Conservation (phyloP, 2,329 filamentous ascomycete species). For the Whalleya microplaca region DNA sequence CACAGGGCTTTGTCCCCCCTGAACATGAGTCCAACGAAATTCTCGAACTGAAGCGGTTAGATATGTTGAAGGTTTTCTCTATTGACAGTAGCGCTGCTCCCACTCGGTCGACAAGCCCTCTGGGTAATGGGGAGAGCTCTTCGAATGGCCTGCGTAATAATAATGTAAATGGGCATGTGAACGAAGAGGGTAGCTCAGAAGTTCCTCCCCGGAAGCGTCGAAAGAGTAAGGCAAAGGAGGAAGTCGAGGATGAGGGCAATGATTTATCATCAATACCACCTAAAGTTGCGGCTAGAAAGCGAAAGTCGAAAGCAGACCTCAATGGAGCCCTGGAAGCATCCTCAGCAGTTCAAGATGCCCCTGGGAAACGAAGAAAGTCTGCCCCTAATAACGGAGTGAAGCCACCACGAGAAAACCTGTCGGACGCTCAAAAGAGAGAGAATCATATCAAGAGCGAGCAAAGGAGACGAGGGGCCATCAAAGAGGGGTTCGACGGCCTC, state of each 20-base stretch:
- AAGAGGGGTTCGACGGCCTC: slow-evolving; percentile 82
- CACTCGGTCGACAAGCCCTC: slow-evolving; percentile 63
- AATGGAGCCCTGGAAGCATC: slow-evolving; percentile 34
- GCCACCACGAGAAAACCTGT: slow-evolving; percentile 70
- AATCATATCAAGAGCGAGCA: slow-evolving; percentile 66
- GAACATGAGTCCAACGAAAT: slow-evolving; percentile 61
- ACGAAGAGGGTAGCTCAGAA: slow-evolving; percentile 44
- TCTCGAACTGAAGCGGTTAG: slow-evolving; percentile 58
- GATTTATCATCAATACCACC: slow-evolving; percentile 35
- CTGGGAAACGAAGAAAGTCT: slow-evolving; percentile 56
- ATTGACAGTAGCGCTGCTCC: slow-evolving; percentile 60
- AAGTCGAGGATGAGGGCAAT: slow-evolving; percentile 49
- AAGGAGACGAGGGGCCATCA: slow-evolving; percentile 68
- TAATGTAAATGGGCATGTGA: slow-evolving; percentile 31
- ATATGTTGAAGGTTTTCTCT: slow-evolving; percentile 61
- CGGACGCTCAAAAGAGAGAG: slow-evolving; percentile 83
- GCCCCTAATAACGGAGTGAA: slow-evolving; percentile 48
- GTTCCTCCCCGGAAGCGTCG: slow-evolving; percentile 55
- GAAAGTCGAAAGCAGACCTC: slow-evolving; percentile 52
- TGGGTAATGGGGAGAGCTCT: slow-evolving; percentile 33
- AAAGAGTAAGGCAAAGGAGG: slow-evolving; percentile 57
- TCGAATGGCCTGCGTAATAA: slow-evolving; percentile 28
- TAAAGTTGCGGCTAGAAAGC: slow-evolving; percentile 45
- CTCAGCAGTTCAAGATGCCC: slow-evolving; percentile 40
- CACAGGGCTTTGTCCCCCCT: slow-evolving; percentile 62